Evolutionary conservation across 2,329 filamentous ascomycete genomes (phyloP), one percentile per base, ranked within the genome.

Genomic region (Arthrobotrys musiformis): DNA sequence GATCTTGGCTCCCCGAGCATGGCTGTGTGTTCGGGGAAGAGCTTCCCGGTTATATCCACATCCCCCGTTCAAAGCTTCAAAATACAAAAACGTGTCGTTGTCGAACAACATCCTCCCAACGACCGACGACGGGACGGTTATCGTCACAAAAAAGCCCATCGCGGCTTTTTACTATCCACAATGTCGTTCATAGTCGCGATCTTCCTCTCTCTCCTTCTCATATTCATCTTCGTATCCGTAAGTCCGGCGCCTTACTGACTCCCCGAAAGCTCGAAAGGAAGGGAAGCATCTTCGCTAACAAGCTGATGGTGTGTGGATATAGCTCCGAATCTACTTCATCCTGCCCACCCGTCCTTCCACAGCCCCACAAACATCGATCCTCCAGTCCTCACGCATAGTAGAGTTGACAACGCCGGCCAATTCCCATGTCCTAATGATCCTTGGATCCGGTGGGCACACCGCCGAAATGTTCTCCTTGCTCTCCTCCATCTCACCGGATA

Each of bases 381-480:
- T 58, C 15, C 68, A 73, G 62, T 70, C 73, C n/a, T 17, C 40
- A 7, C 73, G 73, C n/a, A 67, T 77, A 70, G 61, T 70, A 19
- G 73, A 78, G 58, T 61, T 78, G 26, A 73, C 24, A 15, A 54
- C 68, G 3, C 67, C 62, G 1, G 33, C 22, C 0, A 73, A 58
- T n/a, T 73, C 67, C 4, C 89, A 94, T 83, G 86, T 93, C 66
- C 86, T 97, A 33, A 88, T 97, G 79, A 90, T 98, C 26, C 90
- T 98, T 24, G 95, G 95, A 63, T 96, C 92, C 1, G 95, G 95
- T 33, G 95, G 95, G 0, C 95, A 99, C 84, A 97, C 95, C 0
- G 90, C 93, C 56, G 95, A 99, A 84, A 97, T 99, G 92, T 87
- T 97, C 79, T 90, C 91, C 81, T 92, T 97, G 85, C 89, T 99